phyloP scores from a whole-genome alignment of 2,329 filamentous ascomycete species.

The Neopestalotiopsis sp. region DNA sequence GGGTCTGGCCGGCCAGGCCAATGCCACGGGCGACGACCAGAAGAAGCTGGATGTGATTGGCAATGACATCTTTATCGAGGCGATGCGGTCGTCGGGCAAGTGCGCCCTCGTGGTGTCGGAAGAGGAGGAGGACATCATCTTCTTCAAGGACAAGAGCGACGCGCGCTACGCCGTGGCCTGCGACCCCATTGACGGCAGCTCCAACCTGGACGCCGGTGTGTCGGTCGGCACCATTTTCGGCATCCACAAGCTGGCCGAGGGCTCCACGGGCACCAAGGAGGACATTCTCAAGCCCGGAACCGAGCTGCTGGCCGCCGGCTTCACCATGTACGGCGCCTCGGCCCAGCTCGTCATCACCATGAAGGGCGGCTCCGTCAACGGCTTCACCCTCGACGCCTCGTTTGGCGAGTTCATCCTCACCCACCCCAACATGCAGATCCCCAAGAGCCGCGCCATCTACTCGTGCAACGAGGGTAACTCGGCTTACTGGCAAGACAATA shows the following conservation, averaged over 20 bases:
- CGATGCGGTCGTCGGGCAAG: constrained; percentile 91
- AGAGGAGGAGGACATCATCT: constrained; percentile 92
- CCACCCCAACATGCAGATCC: constrained; percentile 91
- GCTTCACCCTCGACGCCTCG: constrained; percentile 96
- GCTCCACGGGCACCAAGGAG: constrained; percentile 74
- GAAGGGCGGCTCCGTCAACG: constrained; percentile 90
- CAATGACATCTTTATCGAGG: constrained; percentile 95
- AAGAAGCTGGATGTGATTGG: constrained; percentile 99
- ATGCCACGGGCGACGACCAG: constrained; percentile 95
- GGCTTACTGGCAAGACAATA: constrained; percentile 90
- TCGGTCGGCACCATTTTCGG: constrained; percentile 98
- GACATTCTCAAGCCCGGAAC: constrained; percentile 89
- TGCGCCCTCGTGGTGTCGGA: constrained; percentile 95
- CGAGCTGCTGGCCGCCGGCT: constrained; percentile 91
- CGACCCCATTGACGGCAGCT: constrained; percentile 97
- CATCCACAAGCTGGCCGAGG: constrained; percentile 86
- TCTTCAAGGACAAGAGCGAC: constrained; percentile 77
- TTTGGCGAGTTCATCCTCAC: constrained; percentile 99
- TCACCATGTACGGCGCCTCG: constrained; percentile 99
- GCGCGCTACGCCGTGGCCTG: constrained; percentile 94
- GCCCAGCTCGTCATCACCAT: constrained; percentile 97
- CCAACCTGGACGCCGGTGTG: constrained; percentile 96
- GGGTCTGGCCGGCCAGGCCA: constrained; percentile 91
- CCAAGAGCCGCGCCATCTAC: constrained; percentile 84
- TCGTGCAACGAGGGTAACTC: constrained; percentile 99